Percentiles rank a stretch among this genome's conserved stretches.
Conservation (phyloP, 2,329 filamentous ascomycete genomes). For the Ophiostoma sp. region DNA sequence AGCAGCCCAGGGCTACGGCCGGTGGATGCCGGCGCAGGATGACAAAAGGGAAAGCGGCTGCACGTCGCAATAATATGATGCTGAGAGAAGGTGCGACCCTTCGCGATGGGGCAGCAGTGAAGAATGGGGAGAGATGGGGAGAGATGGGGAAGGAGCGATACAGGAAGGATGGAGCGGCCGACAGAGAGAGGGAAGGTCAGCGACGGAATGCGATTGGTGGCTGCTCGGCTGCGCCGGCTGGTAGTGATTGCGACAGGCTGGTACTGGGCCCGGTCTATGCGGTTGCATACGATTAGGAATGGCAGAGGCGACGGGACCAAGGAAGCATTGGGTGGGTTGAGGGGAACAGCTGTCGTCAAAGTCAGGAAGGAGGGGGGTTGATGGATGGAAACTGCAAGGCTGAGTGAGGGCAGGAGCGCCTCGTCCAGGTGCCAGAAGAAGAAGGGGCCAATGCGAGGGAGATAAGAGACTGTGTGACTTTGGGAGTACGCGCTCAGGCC, state of each 20-base stretch:
- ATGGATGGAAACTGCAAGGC: neutral
- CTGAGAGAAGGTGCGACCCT: too few relatives aligned
- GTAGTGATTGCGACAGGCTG: neutral
- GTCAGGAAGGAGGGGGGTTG: neutral
- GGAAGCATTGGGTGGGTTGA: too few relatives aligned
- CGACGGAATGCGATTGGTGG: neutral
- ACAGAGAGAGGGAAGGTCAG: neutral
- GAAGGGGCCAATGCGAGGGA: neutral
- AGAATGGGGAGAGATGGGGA: too few relatives aligned
- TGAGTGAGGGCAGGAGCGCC: neutral
- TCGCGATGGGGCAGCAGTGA: too few relatives aligned
- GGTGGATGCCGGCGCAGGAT: neutral
- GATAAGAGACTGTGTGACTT: neutral
- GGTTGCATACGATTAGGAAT: neutral
- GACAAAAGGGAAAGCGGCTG: neutral
- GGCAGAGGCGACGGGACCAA: neutral
- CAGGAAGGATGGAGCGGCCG: too few relatives aligned
- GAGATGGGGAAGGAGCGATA: neutral
- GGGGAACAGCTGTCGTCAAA: neutral
- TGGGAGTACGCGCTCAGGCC: neutral
- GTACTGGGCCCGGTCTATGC: neutral
- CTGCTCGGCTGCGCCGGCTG: neutral
- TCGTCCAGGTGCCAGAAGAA: neutral
- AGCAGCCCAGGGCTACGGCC: neutral
- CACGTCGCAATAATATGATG: too few relatives aligned